phyloP scores from a whole-genome alignment of 768 basidiomycete genomes.

The Termitomyces sp. region DNA sequence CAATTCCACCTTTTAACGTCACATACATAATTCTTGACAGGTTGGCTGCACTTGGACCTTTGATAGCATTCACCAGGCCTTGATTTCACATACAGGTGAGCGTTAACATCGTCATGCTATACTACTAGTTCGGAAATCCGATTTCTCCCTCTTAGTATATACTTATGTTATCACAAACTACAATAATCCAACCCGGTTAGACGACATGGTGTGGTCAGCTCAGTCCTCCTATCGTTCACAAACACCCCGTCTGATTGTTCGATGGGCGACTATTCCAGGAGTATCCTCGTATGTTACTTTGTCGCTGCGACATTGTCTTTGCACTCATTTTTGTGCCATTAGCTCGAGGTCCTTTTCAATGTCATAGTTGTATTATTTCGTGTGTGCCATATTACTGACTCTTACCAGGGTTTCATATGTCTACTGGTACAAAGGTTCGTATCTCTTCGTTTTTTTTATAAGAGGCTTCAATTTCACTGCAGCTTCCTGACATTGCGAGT shows the following conservation, averaged over 20 bases:
- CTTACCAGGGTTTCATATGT: conserved; percentile 42
- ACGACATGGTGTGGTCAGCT: conserved; percentile 42
- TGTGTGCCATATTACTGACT: not conserved
- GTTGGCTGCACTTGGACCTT: conserved; percentile 44
- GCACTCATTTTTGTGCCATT: not conserved
- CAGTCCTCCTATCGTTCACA: not conserved
- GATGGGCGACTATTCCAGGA: conserved; percentile 28
- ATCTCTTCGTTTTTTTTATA: not conserved
- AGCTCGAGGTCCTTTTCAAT: conserved; percentile 57
- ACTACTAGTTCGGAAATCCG: not conserved
- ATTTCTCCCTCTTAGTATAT: conserved; percentile 35
- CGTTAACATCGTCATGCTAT: not conserved
- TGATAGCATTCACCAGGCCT: conserved; percentile 47
- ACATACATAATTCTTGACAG: conserved; percentile 19
- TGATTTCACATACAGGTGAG: conserved; percentile 51
- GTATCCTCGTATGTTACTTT: conserved; percentile 37
- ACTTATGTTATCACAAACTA: conserved; percentile 50
- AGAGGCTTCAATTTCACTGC: not conserved
- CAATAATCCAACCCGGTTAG: conserved; percentile 34
- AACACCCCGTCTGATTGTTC: not conserved
- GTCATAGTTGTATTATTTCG: conserved; percentile 22
- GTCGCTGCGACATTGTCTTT: not conserved
- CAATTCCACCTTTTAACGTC: not conserved
- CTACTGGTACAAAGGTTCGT: conserved; percentile 50
- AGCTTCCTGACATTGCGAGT: conserved; percentile 41